Evolutionary conservation across 1,139 yeast species (phyloP), one percentile per base, ranked within the genome.

Genomic region (Candida gigantensis): DNA sequence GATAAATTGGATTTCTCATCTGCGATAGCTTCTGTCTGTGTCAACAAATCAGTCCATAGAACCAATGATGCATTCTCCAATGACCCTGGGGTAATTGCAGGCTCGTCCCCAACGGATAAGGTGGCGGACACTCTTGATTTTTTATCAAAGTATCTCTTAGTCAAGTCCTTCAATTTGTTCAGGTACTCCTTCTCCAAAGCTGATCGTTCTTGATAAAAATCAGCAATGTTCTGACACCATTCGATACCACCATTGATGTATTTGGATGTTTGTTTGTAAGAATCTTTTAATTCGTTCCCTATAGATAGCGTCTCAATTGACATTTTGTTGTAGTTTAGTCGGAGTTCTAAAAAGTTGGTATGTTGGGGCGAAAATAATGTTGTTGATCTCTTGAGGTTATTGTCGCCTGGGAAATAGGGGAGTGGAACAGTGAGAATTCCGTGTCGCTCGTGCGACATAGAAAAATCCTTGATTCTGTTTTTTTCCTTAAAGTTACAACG

Each of bases 41-140:
- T 76, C 43, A 92, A 70, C 10, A 92, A 78, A 47, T 88, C 95
- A 32, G 81, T 86, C 98, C 98, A 92, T 4, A 95, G 79, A n/a
- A 88, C 96, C 46, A 90, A 64, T n/a, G 88, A 75, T 0, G 97
- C 96, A 46, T 87, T 77, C 55, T 94, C 98, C 35, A 92, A 67
- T 0, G 97, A 89, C 0, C 99, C 98, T 0, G 98, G 97, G 0
- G 99, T 92, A 37, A 87, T 76, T 31, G 81, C 77, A 0, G 99
- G 98, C 18, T 78, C 77, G 45, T 88, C 96, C 18, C 99, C 99
- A 6, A 94, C 98, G 25, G 92, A 81, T 24, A 94, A 62, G 15
- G 65, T 61, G 0, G 94, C 77, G 18, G 88, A 72, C 9, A 72
- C 60, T 50, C 78, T 79, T 28, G 95, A 84, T 56, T 90, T 88